Conservation (phyloP, 73 alveolate genomes). For the Urostyla sp. region DNA sequence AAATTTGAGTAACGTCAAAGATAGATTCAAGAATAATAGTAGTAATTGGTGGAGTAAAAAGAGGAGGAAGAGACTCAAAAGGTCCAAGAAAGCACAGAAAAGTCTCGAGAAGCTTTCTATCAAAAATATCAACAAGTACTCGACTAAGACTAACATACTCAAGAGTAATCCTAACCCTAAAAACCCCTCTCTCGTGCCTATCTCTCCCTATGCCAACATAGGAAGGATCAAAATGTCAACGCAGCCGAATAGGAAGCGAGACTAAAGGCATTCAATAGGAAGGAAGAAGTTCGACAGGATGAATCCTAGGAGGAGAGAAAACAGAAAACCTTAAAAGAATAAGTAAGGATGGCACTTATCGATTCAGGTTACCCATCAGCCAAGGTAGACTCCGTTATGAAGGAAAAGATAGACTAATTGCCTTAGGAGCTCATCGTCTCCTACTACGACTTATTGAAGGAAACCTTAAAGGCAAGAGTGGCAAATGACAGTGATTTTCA, state of each 20-base stretch:
- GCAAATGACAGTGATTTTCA: slow-evolving; percentile 1
- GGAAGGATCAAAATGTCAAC: not conserved
- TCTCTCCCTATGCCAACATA: slow-evolving; percentile 26
- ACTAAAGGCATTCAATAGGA: not conserved
- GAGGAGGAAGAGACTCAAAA: slow-evolving; percentile 26
- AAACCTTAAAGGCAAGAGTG: slow-evolving; percentile 15
- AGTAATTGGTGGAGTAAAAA: slow-evolving; percentile 13
- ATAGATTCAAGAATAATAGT: not conserved
- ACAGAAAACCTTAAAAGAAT: not conserved
- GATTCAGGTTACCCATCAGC: slow-evolving; percentile 47
- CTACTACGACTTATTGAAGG: not conserved
- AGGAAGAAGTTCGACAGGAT: not conserved
- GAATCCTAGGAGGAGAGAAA: not conserved
- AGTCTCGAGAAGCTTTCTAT: slow-evolving; percentile 3
- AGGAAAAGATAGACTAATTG: slow-evolving; percentile 13
- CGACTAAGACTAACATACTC: not conserved
- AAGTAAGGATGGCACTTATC: slow-evolving; percentile 15
- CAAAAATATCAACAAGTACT: slow-evolving; percentile 1
- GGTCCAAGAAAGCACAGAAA: slow-evolving; percentile 6
- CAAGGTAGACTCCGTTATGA: slow-evolving; percentile 34
- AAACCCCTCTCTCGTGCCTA: slow-evolving; percentile 41
- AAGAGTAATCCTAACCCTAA: not conserved
- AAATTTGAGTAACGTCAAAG: slow-evolving; percentile 6
- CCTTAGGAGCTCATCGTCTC: slow-evolving; percentile 3
- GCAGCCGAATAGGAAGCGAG: slow-evolving; percentile 18